Evolutionary conservation across 2,329 filamentous ascomycete genomes (phyloP).

Genomic region (Ophiostoma piceae): DNA sequence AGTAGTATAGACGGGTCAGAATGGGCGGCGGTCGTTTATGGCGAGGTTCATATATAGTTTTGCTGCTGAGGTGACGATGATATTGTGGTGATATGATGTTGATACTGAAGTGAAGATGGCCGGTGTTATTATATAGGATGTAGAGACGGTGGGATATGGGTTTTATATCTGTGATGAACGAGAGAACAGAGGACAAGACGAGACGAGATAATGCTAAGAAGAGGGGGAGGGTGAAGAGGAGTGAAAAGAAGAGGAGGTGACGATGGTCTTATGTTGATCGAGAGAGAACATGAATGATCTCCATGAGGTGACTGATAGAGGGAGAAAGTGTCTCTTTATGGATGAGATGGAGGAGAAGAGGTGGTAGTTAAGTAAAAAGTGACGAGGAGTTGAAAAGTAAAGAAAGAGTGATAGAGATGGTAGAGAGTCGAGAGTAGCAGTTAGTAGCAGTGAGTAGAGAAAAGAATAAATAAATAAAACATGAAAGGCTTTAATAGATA

Average conservation of each 20-base stretch:
- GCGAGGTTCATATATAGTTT: not conserved
- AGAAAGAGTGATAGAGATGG: not conserved
- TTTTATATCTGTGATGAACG: not conserved
- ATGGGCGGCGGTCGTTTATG: not conserved
- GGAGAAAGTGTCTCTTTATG: conserved; percentile 8
- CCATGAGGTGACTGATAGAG: conserved; percentile 17
- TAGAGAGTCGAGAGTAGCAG: not conserved
- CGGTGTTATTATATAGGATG: not conserved
- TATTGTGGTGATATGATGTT: not conserved
- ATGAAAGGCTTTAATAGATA: not conserved
- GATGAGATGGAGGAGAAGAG: not conserved
- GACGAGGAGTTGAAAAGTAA: not conserved
- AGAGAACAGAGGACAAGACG: not conserved
- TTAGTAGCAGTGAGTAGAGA: not conserved
- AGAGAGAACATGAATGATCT: conserved; percentile 19
- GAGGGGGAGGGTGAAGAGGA: not conserved
- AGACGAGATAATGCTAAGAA: not conserved
- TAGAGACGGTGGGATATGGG: conserved; percentile 5
- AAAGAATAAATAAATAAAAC: conserved; percentile 13
- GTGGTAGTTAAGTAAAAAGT: conserved; percentile 1
- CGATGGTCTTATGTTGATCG: conserved; percentile 17
- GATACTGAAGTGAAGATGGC: not conserved
- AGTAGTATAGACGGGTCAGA: not conserved
- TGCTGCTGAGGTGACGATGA: not conserved
- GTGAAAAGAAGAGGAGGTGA: not conserved